Base-by-base conservation (phyloP, 192 early-diverging fungal species). In the Obelidium mucronatum region DNA sequence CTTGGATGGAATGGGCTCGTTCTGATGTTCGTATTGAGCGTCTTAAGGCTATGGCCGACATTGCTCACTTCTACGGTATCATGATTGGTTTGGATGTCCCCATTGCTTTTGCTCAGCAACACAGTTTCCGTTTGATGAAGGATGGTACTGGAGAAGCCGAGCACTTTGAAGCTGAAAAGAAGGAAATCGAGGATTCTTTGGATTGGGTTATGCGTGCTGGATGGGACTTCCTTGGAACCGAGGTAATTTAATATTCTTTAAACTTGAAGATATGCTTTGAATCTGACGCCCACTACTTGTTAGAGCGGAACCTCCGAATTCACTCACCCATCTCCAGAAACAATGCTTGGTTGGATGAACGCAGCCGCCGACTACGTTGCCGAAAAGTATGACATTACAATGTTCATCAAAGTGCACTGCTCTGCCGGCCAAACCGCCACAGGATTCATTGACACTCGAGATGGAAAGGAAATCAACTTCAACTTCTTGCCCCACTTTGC, bases 71-170 rank as follows among this genome's bases (percentile, higher is more conserved):
- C 15, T 77, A 69, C 42, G 67, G 66, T 19, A 55, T 76, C n/a
- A 58, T 58, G 61, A 52, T 76, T 28, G 74, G 74, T 31, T 42
- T 76, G 39, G 75, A 77, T 35, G 67, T 69, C 0, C 75, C 75
- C 2, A 77, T 77, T 44, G 67, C 67, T 11, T 77, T 77, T 48
- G 75, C 75, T 13, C 75, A 77, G 67, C 75, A 77, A 67, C 75
- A 77, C 40, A 68, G 64, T 33, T 77, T 77, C 56, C 36, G 75
- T 8, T 56, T 77, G 48, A 48, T 77, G 56, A 67, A 69, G 56
- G 58, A 58, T 31, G 55, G 54, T 6, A 61, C 0, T 5, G 67
- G 67, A 28, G 40, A 77, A 22, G 36, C 51, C 28, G 42, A 48
- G 6, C 52, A 77, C 40, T 61, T 77, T 5, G 75, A 58, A 30